A percentile compares a stretch with the other conserved stretches of the same genome.
phyloP scores from a whole-genome alignment of 495 filamentous ascomycete species.

The Hamigera avellanea region DNA sequence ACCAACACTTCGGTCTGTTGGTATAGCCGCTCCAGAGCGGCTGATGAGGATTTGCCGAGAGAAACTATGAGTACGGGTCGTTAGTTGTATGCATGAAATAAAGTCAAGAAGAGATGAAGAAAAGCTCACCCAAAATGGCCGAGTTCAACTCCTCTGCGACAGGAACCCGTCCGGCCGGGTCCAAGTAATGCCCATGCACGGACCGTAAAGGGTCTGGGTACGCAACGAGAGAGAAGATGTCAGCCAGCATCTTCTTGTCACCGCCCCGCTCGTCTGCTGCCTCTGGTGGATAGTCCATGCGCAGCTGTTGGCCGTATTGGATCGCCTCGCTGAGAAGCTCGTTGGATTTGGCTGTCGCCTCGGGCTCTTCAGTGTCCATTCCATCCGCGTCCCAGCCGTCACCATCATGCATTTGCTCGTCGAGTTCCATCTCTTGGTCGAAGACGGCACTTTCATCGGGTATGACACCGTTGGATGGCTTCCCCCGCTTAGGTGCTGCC shows the following conservation, averaged over 20 bases:
- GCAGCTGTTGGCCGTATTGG: constrained; percentile 68
- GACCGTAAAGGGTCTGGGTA: constrained; percentile 69
- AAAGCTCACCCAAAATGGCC: constrained; percentile 71
- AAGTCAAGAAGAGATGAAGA: constrained; percentile 1
- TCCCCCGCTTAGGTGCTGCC: constrained; percentile 23
- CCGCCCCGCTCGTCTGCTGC: constrained; percentile 53
- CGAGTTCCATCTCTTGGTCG: constrained; percentile 72
- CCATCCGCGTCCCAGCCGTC: constrained; percentile 40
- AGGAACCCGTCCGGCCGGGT: constrained; percentile 58
- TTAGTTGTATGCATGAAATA: constrained; percentile 10
- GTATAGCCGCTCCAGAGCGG: constrained; percentile 76
- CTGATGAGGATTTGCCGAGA: constrained; percentile 77
- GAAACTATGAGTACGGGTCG: constrained; percentile 55
- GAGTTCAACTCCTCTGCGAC: constrained; percentile 94
- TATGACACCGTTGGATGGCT: constrained; percentile 17
- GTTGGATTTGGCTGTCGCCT: constrained; percentile 29
- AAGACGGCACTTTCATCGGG: constrained; percentile 38
- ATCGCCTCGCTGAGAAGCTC: constrained; percentile 57
- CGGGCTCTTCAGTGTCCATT: constrained; percentile 43
- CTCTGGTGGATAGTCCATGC: constrained; percentile 56
- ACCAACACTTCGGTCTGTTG: constrained; percentile 82
- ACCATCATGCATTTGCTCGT: constrained; percentile 43
- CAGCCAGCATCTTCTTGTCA: constrained; percentile 61
- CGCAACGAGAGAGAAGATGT: constrained; percentile 82
- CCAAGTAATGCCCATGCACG: constrained; percentile 66